Evolutionary conservation across 2,329 filamentous ascomycete genomes (phyloP).

Genomic region (Moelleriella libera): DNA sequence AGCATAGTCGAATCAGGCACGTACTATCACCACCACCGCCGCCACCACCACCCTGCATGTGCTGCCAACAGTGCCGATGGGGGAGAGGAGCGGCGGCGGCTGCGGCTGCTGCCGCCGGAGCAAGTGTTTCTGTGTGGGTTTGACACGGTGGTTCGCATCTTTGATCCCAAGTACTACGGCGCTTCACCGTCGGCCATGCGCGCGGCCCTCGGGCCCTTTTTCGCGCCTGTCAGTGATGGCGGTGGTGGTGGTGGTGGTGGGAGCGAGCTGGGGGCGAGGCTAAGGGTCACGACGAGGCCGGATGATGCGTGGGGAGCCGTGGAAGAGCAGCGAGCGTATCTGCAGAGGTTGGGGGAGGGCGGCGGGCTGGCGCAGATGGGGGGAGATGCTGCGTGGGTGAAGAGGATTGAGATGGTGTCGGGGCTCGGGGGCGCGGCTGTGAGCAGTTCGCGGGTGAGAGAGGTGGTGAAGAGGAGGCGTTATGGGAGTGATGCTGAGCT

Average conservation of each 20-base stretch:
- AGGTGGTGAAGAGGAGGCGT: slow-evolving; percentile 31
- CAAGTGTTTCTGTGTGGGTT: slow-evolving; percentile 63
- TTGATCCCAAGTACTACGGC: slow-evolving; percentile 58
- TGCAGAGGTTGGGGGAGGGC: slow-evolving; percentile 28
- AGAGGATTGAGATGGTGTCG: slow-evolving; percentile 44
- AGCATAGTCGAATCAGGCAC: slow-evolving; percentile 35
- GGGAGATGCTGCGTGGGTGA: slow-evolving; percentile 42
- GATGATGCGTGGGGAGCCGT: slow-evolving; percentile 42
- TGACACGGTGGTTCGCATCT: slow-evolving; percentile 61
- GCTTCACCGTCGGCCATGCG: slow-evolving; percentile 22
- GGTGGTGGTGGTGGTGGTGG: neutral
- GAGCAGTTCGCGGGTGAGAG: slow-evolving; percentile 50
- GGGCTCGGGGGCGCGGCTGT: slow-evolving; percentile 23
- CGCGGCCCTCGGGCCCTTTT: slow-evolving; percentile 45
- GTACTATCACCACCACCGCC: slow-evolving; percentile 18
- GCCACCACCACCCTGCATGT: too few species aligned
- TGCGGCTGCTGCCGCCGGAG: slow-evolving; percentile 10
- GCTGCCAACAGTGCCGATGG: too few species aligned
- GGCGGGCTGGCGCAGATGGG: slow-evolving; percentile 35
- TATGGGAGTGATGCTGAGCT: slow-evolving; percentile 35
- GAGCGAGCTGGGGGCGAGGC: slow-evolving; percentile 32
- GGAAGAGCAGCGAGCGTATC: slow-evolving; percentile 31
- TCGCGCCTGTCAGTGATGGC: slow-evolving; percentile 21
- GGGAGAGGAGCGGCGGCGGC: too few species aligned
- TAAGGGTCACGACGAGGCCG: slow-evolving; percentile 51